phyloP scores from a whole-genome alignment of 371 early-diverging fungal genomes.

The Rhizopus stolonifer region DNA sequence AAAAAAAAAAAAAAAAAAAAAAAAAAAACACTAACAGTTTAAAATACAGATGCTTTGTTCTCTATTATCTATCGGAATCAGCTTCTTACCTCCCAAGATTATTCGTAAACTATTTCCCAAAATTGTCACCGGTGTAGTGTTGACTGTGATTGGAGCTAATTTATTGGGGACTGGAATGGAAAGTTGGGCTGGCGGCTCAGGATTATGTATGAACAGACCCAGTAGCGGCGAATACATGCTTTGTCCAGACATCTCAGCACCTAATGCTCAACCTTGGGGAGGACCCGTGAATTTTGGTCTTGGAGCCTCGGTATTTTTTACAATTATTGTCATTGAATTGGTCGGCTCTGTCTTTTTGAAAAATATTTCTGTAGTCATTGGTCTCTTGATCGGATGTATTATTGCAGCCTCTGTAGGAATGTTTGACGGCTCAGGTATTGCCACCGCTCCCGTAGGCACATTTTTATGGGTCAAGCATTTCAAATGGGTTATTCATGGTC shows the following conservation, averaged over 20 bases:
- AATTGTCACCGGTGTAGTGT: constrained; percentile 53
- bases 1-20: no score
- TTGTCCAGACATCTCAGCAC: constrained; percentile 35
- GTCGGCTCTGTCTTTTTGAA: constrained; percentile 60
- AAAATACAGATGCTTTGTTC: constrained; percentile 44
- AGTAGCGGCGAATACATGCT: constrained; percentile 21
- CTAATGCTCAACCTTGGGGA: constrained; percentile 54
- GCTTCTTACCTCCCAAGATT: constrained; percentile 48
- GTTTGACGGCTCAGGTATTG: constrained; percentile 42
- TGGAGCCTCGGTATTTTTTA: constrained; percentile 48
- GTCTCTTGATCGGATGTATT: constrained; percentile 55
- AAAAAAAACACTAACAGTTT: no score
- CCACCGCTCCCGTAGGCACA: constrained; percentile 51
- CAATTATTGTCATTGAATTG: constrained; percentile 56
- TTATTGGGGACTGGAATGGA: constrained; percentile 45
- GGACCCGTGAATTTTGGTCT: constrained; percentile 40
- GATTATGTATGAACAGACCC: constrained; percentile 34
- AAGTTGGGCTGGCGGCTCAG: constrained; percentile 57
- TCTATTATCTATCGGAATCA: constrained; percentile 43
- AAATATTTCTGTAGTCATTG: constrained; percentile 58
- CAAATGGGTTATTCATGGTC: constrained; percentile 50
- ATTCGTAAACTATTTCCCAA: constrained; percentile 54
- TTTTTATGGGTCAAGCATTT: constrained; percentile 63
- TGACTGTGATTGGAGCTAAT: constrained; percentile 52
- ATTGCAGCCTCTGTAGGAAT: constrained; percentile 59